Evolutionary conservation across 177 flowering plant genomes (phyloP), one percentile per base, ranked within the genome.

Genomic region (Vitis hybrid): DNA sequence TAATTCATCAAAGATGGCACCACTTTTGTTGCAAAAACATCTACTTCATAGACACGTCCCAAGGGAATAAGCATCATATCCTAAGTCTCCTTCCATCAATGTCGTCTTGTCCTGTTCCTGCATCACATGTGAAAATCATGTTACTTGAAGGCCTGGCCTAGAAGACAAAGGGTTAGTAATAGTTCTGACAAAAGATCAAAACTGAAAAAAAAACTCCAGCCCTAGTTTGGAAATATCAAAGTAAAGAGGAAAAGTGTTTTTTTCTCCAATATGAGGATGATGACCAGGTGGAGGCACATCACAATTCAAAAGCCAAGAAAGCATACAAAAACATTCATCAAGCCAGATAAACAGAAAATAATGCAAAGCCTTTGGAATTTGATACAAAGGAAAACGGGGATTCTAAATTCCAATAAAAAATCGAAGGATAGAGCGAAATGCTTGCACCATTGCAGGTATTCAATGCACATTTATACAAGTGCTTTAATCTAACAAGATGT

Each of bases 21-120:
- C 30, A 35, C 12, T 59, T 59, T 18, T 1, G 62, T 59, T 24
- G 14, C 15, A 24, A 3, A 6, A 35, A 35, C 6, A 48, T 24
- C 27, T 52, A 27, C 68, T 65, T 13, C 62, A 69, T 5, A 72
- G 65, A 60, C 70, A 77, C 56, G 80, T 67, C 69, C 81, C 55
- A n/a, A 69, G 60, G 30, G 81, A 64, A 69, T 64, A 78, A 52
- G 59, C 19, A 63, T 66, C 66, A 56, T 64, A 70, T 11, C 77
- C 80, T 6, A 78, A 64, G 21, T 74, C 81, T 24, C 76, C 81
- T 21, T 74, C 81, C 62, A 63, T 51, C 15, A 64, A 6, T 3
- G 18, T 67, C 56, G 19, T 54, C 59, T 70, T 58, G n/a, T 75
- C 80, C 61, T 76, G 81, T 55, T 79, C 84, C 86, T 83, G 82